Base-by-base conservation (phyloP, 306 rosid genomes). In the Ceratonia siliqua region DNA sequence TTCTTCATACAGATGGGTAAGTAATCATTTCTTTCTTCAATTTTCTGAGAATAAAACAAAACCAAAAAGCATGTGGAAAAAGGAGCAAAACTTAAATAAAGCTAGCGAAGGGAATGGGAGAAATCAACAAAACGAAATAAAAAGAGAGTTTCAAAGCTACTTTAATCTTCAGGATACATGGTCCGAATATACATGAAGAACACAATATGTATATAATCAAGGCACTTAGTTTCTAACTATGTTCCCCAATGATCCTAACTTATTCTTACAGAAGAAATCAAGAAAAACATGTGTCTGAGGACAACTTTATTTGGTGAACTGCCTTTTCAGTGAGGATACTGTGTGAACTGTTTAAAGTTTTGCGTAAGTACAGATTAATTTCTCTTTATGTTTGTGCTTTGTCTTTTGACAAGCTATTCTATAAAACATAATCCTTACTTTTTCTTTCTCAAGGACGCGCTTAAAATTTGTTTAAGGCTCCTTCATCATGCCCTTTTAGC, bases 361-460 rank as follows among this genome's bases (percentile, higher is more conserved):
- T 45, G 49, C 36, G 42, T 68, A 81, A 85, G 82, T 83, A 76
- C 76, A 64, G 8, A 30, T 71, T 77, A 70, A 74, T 83, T 70
- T 69, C 82, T 79, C 90, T 88, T 74, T 84, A 81, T 85, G 81
- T 82, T 77, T 83, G 90, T 81, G 84, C 77, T 68, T 56, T 79
- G 24, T 68, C 61, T 50, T 52, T 68, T 68, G 43, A 54, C 77
- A 72, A 53, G 61, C 32, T 42, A 39, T 48, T 75, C 73, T 36
- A 53, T 35, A 48, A 36, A 73, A 79, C 72, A 20, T 68, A 77
- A 82, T 79, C 52, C 30, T 39, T 41, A 27, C 54, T 73, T 85
- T 67, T 77, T 27, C 54, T 63, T 61, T 64, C 70, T 58, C 20
- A 66, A 67, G 80, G 82, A 78, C 25, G 58, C 62, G 17, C 53